phyloP scores from a whole-genome alignment of 129 eudicot genomes.

The Chrysanthemum seticuspe region DNA sequence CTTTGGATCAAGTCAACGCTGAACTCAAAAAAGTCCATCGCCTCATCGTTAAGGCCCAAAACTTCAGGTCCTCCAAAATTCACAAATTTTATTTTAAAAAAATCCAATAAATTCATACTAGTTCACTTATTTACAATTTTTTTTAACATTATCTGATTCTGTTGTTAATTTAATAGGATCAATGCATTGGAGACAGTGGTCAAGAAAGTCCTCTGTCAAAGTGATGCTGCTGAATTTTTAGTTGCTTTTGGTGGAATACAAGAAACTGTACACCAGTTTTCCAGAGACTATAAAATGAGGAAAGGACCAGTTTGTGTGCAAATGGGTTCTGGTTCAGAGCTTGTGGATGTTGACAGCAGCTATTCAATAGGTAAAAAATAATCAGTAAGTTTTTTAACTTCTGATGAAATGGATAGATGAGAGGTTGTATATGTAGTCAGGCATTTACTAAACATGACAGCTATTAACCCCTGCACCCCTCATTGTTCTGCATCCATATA shows the following conservation, averaged over 20 bases:
- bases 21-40: conserved; percentile 83
- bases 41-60: conserved; percentile 83
- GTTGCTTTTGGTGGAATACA: conserved; percentile 75
- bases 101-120: conserved; percentile 2
- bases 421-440: conserved; percentile 18
- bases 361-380: conserved; percentile 19
- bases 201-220: conserved; percentile 64
- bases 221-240: conserved; percentile 83
- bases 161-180: conserved; percentile 40
- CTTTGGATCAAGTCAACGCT: conserved; percentile 42
- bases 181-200: conserved; percentile 77
- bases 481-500: conserved; percentile 23
- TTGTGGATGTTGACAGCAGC: conserved; percentile 28
- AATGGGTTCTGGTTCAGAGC: conserved; percentile 25
- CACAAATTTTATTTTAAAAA: neutral
- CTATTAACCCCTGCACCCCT: conserved; percentile 17
- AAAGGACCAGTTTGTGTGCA: conserved; percentile 58
- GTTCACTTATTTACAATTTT: neutral
- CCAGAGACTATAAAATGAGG: conserved; percentile 42
- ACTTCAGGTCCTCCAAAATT: conserved; percentile 59
- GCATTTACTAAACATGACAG: conserved; percentile 28
- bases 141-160: neutral
- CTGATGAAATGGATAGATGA: conserved; percentile 29
- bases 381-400: neutral
- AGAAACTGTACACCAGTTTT: conserved; percentile 67